Base-by-base conservation (phyloP, 139 green algal genomes). In the Deuterostichococcus epilithicus region DNA sequence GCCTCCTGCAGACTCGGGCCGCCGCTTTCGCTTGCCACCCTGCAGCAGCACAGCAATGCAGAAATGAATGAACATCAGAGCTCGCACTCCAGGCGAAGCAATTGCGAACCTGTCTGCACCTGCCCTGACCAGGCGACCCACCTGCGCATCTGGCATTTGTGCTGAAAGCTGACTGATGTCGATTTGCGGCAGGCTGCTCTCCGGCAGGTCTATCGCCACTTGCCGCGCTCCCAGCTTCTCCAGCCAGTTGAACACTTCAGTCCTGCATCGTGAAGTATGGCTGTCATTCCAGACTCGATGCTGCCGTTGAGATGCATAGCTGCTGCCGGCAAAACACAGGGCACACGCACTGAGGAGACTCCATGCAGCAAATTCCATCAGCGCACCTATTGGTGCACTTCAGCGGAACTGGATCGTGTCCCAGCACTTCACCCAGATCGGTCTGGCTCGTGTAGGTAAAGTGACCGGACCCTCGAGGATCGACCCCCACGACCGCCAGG, bases 401-500 rank as follows among this genome's bases (percentile, higher is more conserved):
- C 52, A 63, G 52, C 20, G 52, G 52, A 13, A 30, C 18, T 20
- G 52, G 52, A 25, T 63, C 52, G 18, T n/a, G 28, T 3, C 20
- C 52, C 13, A 63, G 52, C 52, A 28, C 52, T 25, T 63, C 52
- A 28, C 10, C 52, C 52, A 63, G 52, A 63, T 28, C 52, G 18
- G 86, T 83, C 34, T 81, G 37, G 28, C 83, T 76, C 33, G 67
- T 68, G 68, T 90, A 90, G 8, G 81, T 72, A 37, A 88, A 90
- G 81, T 90, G 86, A 28, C 86, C 86, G 37, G 81, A 83, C n/a
- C 78, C 66, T 32, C 83, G 77, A 5, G 81, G 63, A 73, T 88
- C 86, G 28, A 81, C 87, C 42, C 83, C 86, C 78, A 86, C 44
- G 37, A 75, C 52, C 26, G 52, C 52, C 10, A 63, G 52, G 20